These are phyloP conservation scores for Primulina eburnea DNA, from an alignment of 257 asterid genomes.

Conservation along the genomic window DNA sequence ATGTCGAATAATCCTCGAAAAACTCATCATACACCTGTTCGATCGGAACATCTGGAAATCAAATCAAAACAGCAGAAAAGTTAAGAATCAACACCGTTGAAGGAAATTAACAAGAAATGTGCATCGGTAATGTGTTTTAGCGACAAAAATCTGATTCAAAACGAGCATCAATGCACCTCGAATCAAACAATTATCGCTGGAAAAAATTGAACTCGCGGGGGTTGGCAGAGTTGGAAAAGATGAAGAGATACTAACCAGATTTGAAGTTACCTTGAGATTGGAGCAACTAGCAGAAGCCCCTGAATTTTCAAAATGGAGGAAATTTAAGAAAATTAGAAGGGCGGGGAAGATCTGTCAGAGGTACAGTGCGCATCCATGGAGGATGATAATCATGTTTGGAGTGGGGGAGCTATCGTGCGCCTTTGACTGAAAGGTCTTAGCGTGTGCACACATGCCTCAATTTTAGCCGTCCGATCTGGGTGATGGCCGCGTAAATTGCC, in stretches of 20 bases:
- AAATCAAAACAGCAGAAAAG: conserved; percentile 12
- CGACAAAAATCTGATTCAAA: conserved; percentile 5
- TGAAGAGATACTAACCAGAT: conserved; percentile 14
- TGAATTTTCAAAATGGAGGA: conserved; percentile 4
- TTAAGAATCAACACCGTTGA: not conserved
- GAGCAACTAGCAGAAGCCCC: conserved; percentile 12
- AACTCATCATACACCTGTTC: conserved; percentile 15
- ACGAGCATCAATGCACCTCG: not conserved
- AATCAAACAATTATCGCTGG: not conserved
- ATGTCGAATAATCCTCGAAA: conserved; percentile 16
- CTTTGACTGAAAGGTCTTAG: conserved; percentile 23
- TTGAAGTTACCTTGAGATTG: conserved; percentile 17
- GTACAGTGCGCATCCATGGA: conserved; percentile 37
- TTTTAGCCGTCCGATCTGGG: not conserved
- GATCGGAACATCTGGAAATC: conserved; percentile 27
- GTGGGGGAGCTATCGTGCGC: conserved; percentile 40
- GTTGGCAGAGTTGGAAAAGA: conserved; percentile 2
- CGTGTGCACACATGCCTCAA: conserved; percentile 29
- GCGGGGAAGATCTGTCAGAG: conserved; percentile 35
- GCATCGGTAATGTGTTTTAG: conserved; percentile 7
- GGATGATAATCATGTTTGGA: conserved; percentile 29
- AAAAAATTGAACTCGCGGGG: not conserved
- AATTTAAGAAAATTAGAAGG: conserved; percentile 16
- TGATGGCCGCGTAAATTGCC: too few species aligned
- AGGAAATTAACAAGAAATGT: conserved; percentile 5